A percentile compares a stretch with the other conserved stretches of the same genome.
Conservation (phyloP, 768 basidiomycete genomes). For the Rhizopogon roseolus region DNA sequence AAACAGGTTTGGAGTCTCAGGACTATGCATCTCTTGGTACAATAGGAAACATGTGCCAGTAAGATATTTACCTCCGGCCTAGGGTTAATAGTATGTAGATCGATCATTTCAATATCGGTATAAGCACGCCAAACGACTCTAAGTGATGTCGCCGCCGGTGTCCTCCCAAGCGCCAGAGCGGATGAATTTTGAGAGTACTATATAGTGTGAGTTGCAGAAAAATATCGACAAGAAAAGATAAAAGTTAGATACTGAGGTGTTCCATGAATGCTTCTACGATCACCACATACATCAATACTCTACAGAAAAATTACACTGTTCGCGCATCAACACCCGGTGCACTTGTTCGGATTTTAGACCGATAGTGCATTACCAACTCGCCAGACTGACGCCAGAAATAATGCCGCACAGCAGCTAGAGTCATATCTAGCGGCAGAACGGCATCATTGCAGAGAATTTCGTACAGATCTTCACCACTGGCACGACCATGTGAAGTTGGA, state of each 20-base stretch:
- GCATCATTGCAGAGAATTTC: constrained; percentile 88
- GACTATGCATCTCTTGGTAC: too few species aligned
- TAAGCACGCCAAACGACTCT: too few species aligned
- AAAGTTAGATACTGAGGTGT: not conserved
- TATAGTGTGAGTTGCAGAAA: not conserved
- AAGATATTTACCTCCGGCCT: too few species aligned
- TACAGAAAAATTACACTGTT: not conserved
- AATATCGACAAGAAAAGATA: not conserved
- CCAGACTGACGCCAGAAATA: constrained; percentile 78
- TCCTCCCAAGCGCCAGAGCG: too few species aligned
- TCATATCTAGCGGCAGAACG: constrained; percentile 83
- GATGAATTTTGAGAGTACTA: too few species aligned
- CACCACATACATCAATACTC: not conserved
- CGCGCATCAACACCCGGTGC: constrained; percentile 3
- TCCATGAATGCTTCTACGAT: too few species aligned
- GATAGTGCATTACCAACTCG: constrained; percentile 76
- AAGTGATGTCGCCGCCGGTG: too few species aligned
- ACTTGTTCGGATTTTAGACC: constrained; percentile 33
- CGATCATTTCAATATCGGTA: too few species aligned
- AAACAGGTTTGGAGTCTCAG: too few species aligned
- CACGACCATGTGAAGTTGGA: constrained; percentile 20
- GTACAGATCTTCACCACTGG: constrained; percentile 61
- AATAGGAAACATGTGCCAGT: too few species aligned
- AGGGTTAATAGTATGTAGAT: too few species aligned
- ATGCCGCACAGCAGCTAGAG: constrained; percentile 85